Conservation (phyloP, 257 asterid genomes). For the Apocynum venetum region DNA sequence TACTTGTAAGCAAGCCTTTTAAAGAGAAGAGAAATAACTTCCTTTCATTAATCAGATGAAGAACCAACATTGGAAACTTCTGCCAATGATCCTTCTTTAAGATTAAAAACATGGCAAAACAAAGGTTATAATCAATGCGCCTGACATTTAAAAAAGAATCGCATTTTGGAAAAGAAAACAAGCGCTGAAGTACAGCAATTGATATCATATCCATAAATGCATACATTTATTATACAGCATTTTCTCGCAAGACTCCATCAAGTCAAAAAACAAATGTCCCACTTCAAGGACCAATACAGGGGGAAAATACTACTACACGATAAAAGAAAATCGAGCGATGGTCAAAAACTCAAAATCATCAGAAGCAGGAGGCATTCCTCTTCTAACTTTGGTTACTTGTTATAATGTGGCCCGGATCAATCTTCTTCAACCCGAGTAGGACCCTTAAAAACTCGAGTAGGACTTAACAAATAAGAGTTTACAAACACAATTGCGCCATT, state of each 20-base stretch:
- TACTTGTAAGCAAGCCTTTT: background rate
- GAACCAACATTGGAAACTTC: background rate
- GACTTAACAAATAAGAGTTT: background rate
- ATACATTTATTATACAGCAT: background rate
- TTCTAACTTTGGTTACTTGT: background rate
- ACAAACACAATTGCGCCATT: background rate
- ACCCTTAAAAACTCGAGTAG: slow-evolving; percentile 6
- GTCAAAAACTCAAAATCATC: background rate
- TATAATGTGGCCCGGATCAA: background rate
- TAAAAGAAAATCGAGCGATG: background rate
- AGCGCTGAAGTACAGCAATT: background rate
- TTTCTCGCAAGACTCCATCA: background rate
- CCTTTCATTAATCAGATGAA: background rate
- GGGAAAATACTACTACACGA: background rate
- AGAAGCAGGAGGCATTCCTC: background rate
- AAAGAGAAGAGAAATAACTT: background rate
- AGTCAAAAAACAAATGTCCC: background rate
- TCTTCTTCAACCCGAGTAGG: background rate
- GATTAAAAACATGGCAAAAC: background rate
- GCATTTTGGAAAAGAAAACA: background rate
- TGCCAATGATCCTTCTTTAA: background rate
- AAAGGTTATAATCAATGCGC: background rate
- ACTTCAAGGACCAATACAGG: background rate
- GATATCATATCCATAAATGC: background rate
- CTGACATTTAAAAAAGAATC: background rate